Evolutionary conservation across 176 grass and related monocot genomes (phyloP).

Genomic region (Carex scoparia): DNA sequence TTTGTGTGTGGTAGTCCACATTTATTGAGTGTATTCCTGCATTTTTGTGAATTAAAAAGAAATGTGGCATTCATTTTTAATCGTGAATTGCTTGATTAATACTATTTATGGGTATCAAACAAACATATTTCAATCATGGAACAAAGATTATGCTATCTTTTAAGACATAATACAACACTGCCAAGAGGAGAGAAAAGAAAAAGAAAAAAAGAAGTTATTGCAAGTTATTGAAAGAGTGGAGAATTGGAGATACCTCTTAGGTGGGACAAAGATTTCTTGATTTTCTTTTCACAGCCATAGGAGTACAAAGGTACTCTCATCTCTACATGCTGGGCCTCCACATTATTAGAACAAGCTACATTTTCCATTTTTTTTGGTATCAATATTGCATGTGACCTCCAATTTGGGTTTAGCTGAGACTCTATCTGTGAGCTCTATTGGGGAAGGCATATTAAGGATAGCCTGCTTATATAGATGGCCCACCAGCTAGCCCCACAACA

Average conservation of each 20-base stretch:
- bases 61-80: not conserved
- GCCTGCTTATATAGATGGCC: slow-evolving; percentile 15
- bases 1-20: slow-evolving; percentile 36
- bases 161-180: not conserved
- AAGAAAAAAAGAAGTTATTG: not conserved
- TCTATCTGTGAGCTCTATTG: not conserved
- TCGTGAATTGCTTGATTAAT: not conserved
- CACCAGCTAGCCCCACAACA: slow-evolving; percentile 11
- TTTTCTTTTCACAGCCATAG: slow-evolving; percentile 44
- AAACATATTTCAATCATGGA: too few species aligned
- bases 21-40: slow-evolving; percentile 43
- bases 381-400: not conserved
- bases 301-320: slow-evolving; percentile 50
- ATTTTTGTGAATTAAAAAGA: not conserved
- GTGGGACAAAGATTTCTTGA: slow-evolving; percentile 44
- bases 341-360: slow-evolving; percentile 19
- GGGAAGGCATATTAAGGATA: not conserved
- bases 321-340: slow-evolving; percentile 38
- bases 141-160: not conserved
- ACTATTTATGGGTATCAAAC: not conserved
- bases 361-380: slow-evolving; percentile 28
- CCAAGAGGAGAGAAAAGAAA: not conserved
- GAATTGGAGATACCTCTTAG: slow-evolving; percentile 28
- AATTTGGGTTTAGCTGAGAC: not conserved
- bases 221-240: not conserved